These are phyloP conservation scores for Kluyveromyces starmeri DNA, from an alignment of 805 yeast genomes.

Conservation along the genomic window DNA sequence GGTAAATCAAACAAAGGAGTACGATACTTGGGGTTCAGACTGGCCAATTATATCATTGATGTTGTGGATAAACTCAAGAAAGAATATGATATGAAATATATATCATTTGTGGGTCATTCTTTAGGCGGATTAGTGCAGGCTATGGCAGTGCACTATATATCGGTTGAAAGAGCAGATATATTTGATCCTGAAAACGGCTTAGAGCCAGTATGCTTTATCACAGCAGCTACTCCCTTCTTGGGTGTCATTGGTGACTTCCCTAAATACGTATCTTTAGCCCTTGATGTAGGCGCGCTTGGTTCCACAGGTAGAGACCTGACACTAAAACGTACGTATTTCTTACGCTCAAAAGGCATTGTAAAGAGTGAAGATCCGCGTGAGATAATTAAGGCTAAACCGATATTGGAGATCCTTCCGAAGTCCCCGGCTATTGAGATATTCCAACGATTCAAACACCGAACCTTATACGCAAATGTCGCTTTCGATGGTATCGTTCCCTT, in stretches of 20 bases:
- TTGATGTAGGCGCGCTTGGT: constrained; percentile 87
- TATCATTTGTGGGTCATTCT: constrained; percentile 90
- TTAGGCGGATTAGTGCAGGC: constrained; percentile 89
- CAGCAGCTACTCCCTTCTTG: constrained; percentile 80
- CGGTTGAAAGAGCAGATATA: constrained; percentile 53
- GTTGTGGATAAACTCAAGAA: constrained; percentile 39
- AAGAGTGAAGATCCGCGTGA: constrained; percentile 9
- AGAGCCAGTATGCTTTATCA: constrained; percentile 68
- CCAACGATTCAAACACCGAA: constrained; percentile 56
- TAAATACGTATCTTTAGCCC: constrained; percentile 68
- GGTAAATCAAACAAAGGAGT: constrained; percentile 88
- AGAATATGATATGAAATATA: constrained; percentile 39
- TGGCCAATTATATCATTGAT: constrained; percentile 56
- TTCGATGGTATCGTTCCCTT: constrained; percentile 96
- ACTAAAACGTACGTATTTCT: constrained; percentile 36
- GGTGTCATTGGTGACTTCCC: constrained; percentile 90
- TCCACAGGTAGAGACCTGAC: constrained; percentile 87
- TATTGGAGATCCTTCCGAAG: constrained; percentile 66
- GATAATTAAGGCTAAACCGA: constrained; percentile 34
- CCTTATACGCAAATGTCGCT: constrained; percentile 80
- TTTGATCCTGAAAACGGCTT: constrained; percentile 39
- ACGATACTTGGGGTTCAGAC: constrained; percentile 69
- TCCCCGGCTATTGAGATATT: constrained; percentile 63
- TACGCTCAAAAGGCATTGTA: constrained; percentile 22
- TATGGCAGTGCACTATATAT: constrained; percentile 76